Evolutionary conservation across 768 basidiomycete genomes (phyloP), one percentile per base, ranked within the genome.

Genomic region (Trametes elegans): DNA sequence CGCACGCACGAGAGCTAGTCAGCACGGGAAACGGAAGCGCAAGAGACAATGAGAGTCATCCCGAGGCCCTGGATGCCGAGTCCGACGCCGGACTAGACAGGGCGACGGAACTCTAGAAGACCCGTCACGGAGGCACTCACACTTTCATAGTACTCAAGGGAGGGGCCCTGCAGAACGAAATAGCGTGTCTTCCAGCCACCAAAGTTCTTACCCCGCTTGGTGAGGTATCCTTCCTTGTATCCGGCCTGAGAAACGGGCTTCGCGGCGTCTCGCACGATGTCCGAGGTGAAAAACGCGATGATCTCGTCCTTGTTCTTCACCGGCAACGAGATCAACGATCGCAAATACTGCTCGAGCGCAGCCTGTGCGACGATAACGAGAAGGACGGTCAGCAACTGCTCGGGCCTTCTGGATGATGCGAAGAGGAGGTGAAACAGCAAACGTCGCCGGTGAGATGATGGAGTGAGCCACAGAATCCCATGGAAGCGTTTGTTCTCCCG

Each of bases 181-280:
- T 86, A 99, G 38, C 97, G 80, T 23, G 93, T 93, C 68, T 96
- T 95, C 96, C 93, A 95, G 2, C 96, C 94, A 40, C 97, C 97
- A 72, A 98, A 98, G 66, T 93, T 97, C 76, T 98, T 93, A 19
- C 95, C 95, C 54, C 93, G 81, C 73, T 98, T 98, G 18, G 96
- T 98, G 31, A 97, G 75, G 68, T 96, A 96, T 14, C 95, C 96
- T 70, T 96, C 92, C 71, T 96, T 97, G 73, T 94, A 85, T 24
- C 90, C 90, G 2, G 79, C 79, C 66, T 89, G 87, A 74, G 82
- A 82, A 18, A 89, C 89, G 2, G 90, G 87, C 58, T 85, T 83
- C 68, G 82, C 83, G 40, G 85, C 75, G 59, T 87, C 85, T 29
- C 84, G 84, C 31, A 94, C 81, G 49, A 96, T 79, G 66, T 96